Evolutionary conservation across 441 rosid species (phyloP).

Genomic region (Pelargonium cotyledonis): DNA sequence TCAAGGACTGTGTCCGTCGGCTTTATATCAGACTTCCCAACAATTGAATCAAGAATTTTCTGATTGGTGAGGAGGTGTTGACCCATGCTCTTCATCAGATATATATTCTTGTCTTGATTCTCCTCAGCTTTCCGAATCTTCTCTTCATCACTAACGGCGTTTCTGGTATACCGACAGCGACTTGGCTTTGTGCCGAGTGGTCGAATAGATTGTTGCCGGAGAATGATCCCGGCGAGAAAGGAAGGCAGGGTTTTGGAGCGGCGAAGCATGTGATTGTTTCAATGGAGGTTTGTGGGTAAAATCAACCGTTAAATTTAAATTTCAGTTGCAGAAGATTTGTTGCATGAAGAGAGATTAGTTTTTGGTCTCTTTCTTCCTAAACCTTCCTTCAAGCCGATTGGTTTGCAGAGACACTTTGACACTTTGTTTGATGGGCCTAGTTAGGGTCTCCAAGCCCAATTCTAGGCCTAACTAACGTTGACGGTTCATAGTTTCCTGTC

Average conservation of each 20-base stretch:
- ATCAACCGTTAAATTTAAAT: background rate
- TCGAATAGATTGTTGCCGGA: slow-evolving; percentile 19
- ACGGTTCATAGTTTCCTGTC: too few relatives aligned
- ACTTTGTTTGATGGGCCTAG: too few relatives aligned
- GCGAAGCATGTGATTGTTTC: slow-evolving; percentile 15
- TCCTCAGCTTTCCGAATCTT: slow-evolving; percentile 10
- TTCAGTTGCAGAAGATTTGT: background rate
- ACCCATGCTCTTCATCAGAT: slow-evolving; percentile 71
- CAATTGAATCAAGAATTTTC: slow-evolving; percentile 63
- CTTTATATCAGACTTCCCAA: slow-evolving; percentile 40
- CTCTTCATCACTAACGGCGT: slow-evolving; percentile 9
- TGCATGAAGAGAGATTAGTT: too few relatives aligned
- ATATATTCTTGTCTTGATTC: slow-evolving; percentile 29
- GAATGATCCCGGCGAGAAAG: slow-evolving; percentile 17
- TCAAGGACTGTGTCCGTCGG: slow-evolving; percentile 61
- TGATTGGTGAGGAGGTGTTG: slow-evolving; percentile 84
- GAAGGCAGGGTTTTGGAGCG: slow-evolving; percentile 12
- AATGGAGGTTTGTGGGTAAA: background rate
- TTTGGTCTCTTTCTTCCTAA: too few relatives aligned
- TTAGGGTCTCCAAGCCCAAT: too few relatives aligned
- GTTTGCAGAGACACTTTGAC: too few relatives aligned
- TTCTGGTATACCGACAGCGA: slow-evolving; percentile 12
- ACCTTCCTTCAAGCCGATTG: too few relatives aligned
- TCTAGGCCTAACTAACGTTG: too few relatives aligned
- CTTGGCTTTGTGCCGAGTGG: slow-evolving; percentile 25